phyloP scores from a whole-genome alignment of 2,329 filamentous ascomycete species.

The Parascedosporium putredinis region DNA sequence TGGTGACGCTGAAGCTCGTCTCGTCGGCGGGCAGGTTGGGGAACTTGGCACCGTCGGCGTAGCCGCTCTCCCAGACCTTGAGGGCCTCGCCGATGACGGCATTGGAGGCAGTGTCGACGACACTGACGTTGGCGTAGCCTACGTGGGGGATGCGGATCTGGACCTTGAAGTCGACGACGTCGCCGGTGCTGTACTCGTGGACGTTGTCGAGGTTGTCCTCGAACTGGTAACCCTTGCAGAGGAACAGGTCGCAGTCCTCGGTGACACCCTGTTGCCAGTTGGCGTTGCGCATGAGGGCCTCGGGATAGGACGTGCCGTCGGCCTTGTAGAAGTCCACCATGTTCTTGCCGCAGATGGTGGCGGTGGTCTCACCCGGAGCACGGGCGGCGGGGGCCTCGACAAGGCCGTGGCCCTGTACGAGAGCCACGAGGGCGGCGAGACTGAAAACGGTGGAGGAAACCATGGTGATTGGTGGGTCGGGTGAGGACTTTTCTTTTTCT shows the following conservation, averaged over 20 bases:
- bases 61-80: conserved; percentile 27
- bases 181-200: conserved; percentile 19
- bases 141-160: conserved; percentile 27
- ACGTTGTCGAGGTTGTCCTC: conserved; percentile 20
- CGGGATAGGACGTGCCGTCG: conserved; percentile 24
- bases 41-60: conserved; percentile 9
- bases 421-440: conserved; percentile 4
- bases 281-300: conserved; percentile 19
- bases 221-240: conserved; percentile 23
- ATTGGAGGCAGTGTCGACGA: conserved; percentile 35
- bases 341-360: conserved; percentile 7
- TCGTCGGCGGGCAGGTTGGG: conserved; percentile 13
- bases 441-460: conserved; percentile 2
- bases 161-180: conserved; percentile 26
- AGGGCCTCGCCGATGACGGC: conserved; percentile 37
- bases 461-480: neutral
- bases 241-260: conserved; percentile 19
- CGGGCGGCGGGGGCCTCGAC: conserved; percentile 5
- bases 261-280: conserved; percentile 16
- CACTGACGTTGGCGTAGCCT: conserved; percentile 33
- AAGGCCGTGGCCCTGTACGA: conserved; percentile 3
- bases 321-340: conserved; percentile 20
- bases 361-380: conserved; percentile 5
- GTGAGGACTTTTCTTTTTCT: too few relatives aligned
- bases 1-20: conserved; percentile 38